These are phyloP conservation scores for Globisporangium polare DNA, from an alignment of 352 stramenopile species.

Conservation along the genomic window DNA sequence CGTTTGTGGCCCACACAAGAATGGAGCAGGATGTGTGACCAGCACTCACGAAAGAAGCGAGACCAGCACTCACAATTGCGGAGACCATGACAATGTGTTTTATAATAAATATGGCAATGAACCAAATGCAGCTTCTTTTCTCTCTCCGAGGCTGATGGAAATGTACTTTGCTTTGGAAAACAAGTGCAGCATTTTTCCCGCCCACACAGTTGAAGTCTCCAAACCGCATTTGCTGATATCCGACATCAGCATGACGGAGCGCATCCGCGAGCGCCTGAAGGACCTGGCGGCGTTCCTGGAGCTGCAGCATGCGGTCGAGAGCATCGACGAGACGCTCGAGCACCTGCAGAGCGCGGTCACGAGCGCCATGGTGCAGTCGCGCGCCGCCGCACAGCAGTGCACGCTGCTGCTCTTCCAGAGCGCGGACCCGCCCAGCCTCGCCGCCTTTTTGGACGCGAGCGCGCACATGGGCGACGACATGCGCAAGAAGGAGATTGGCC, in stretches of 20 bases:
- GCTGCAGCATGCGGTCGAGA: slow-evolving; percentile 56
- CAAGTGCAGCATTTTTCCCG: too few relatives aligned
- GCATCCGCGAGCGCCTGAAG: slow-evolving; percentile 48
- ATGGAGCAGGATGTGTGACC: background rate
- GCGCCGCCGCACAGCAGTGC: slow-evolving; percentile 55
- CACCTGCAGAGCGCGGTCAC: slow-evolving; percentile 44
- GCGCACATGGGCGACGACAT: slow-evolving; percentile 39
- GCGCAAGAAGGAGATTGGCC: slow-evolving; percentile 54
- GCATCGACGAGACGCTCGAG: slow-evolving; percentile 54
- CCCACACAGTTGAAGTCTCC: too few relatives aligned
- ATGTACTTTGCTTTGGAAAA: too few relatives aligned
- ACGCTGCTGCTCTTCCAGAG: slow-evolving; percentile 62
- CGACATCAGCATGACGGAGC: slow-evolving; percentile 44
- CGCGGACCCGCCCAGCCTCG: slow-evolving; percentile 41
- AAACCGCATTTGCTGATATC: too few relatives aligned
- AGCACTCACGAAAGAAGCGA: background rate
- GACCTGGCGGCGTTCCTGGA: slow-evolving; percentile 60
- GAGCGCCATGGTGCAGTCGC: slow-evolving; percentile 53
- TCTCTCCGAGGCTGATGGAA: too few relatives aligned
- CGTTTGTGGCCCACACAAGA: background rate
- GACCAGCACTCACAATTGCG: background rate
- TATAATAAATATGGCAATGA: too few relatives aligned
- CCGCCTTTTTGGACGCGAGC: slow-evolving; percentile 56
- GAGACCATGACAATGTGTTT: too few relatives aligned
- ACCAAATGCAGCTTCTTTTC: too few relatives aligned